Evolutionary conservation across 139 green algal genomes (phyloP), one percentile per base, ranked within the genome.

Genomic region (Coelastrella sp.): DNA sequence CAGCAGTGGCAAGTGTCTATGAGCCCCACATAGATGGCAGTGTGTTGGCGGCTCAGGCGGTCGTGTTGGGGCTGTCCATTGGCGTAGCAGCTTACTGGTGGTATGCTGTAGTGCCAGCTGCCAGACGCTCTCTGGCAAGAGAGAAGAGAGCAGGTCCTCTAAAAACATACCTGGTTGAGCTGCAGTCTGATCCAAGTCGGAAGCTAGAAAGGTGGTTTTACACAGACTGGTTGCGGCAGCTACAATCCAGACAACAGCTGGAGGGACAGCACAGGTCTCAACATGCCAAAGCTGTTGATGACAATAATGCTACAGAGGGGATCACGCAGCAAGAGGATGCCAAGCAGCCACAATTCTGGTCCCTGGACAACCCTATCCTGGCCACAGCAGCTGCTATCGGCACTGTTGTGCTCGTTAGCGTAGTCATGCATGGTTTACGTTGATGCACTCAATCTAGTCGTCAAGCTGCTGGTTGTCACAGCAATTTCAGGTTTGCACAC

Each of bases 131-230:
- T 25, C 48, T 83, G 25, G 84, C 74, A 19, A 73, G 59, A 19
- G 84, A 80, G 63, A 90, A 90, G 76, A 81, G 82, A 3, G 11
- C 62, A 9, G 87, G 87, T 0, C 13, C 82, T 0, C 5, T 88
- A 3, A 50, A 50, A 13, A 19, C n/a, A 2, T 90, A 90, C 69
- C 40, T 90, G 27, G 9, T 64, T 3, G 82, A 86, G 77, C 50
- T 90, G 27, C 75, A 88, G 48, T 4, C 9, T 15, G 41, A 76
- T 21, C 73, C 48, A 34, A 35, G 34, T 5, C 34, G 5, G 43
- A 69, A 43, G n/a, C 27, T 86, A 1, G 76, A 90, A 68, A 41
- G 67, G 13, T 90, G 87, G 87, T 90, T 90, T 37, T 90, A 90
- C 82, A 86, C 76, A 2, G 87, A 88, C 48, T 88, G 82, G 87